These are phyloP conservation scores for Pyropia haitanensis DNA, from an alignment of 23 red algal genomes.

Conservation along the genomic window DNA sequence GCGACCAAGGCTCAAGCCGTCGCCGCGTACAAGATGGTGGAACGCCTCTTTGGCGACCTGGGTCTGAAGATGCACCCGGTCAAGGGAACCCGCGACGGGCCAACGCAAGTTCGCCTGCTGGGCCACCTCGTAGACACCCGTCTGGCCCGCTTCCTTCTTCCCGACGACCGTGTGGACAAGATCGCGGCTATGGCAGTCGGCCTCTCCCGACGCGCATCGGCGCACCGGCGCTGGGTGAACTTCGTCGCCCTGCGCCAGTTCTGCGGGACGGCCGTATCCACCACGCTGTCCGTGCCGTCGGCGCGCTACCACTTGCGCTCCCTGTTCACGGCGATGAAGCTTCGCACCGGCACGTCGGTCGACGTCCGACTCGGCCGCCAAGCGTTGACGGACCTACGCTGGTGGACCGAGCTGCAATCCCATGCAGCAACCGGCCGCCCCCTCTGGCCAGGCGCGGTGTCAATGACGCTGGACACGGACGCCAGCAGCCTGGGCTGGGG, in stretches of 20 bases:
- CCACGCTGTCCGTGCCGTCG: slow-evolving; percentile 15
- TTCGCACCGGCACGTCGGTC: too few species aligned
- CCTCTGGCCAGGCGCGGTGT: too few species aligned
- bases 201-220: neutral
- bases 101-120: slow-evolving; percentile 5
- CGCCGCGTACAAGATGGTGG: neutral
- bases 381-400: too few species aligned
- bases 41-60: neutral
- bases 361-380: too few species aligned
- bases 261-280: slow-evolving; percentile 12
- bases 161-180: slow-evolving; percentile 6
- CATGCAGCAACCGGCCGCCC: too few species aligned
- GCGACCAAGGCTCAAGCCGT: neutral
- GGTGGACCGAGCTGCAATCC: too few species aligned
- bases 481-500: too few species aligned
- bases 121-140: slow-evolving; percentile 19
- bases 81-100: slow-evolving; percentile 5
- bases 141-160: neutral
- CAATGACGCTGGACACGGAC: too few species aligned
- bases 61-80: slow-evolving; percentile 2
- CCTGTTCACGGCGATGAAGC: slow-evolving; percentile 10
- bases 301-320: slow-evolving; percentile 23
- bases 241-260: slow-evolving; percentile 8
- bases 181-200: slow-evolving; percentile 1
- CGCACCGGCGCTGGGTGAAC: neutral